These are phyloP conservation scores for Aciculosporium take DNA, from an alignment of 2,329 filamentous ascomycete genomes.

Conservation along the genomic window DNA sequence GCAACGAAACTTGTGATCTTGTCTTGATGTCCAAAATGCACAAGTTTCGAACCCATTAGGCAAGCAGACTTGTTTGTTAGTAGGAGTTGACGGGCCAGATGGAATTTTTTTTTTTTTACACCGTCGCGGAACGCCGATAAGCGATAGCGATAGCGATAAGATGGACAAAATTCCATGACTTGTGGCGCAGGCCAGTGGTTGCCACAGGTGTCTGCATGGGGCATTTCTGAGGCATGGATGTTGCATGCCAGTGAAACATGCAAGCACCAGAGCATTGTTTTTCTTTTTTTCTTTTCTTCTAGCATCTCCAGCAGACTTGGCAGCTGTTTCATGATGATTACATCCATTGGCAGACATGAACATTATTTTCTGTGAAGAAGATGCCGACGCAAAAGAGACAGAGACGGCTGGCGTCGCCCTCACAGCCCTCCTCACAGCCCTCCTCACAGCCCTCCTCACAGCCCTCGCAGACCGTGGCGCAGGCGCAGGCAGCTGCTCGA, in stretches of 20 bases:
- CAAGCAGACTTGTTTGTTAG: not conserved
- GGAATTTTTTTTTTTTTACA: too few species aligned
- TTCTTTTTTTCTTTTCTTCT: not conserved
- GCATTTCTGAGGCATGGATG: not conserved
- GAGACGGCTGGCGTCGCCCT: too few species aligned
- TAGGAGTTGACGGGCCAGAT: slow-evolving; percentile 1
- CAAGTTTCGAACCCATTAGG: slow-evolving; percentile 11
- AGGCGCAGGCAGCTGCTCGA: not conserved
- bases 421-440: too few species aligned
- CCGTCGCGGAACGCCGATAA: slow-evolving; percentile 17
- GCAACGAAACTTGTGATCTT: not conserved
- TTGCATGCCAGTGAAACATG: not conserved
- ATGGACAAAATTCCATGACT: not conserved
- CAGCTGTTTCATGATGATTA: too few species aligned
- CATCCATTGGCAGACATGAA: too few species aligned
- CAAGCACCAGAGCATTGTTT: not conserved
- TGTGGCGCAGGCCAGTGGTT: slow-evolving; percentile 4
- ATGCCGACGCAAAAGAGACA: slow-evolving; percentile 23
- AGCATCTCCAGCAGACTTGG: not conserved
- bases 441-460: too few species aligned
- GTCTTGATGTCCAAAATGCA: not conserved
- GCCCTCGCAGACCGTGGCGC: slow-evolving; percentile 6
- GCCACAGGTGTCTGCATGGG: too few species aligned
- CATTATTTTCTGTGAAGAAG: slow-evolving; percentile 5
- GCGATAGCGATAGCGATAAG: slow-evolving; percentile 10